Evolutionary conservation across 2,329 filamentous ascomycete species (phyloP).

Genomic region (Phaeophleospora eucalypticola): DNA sequence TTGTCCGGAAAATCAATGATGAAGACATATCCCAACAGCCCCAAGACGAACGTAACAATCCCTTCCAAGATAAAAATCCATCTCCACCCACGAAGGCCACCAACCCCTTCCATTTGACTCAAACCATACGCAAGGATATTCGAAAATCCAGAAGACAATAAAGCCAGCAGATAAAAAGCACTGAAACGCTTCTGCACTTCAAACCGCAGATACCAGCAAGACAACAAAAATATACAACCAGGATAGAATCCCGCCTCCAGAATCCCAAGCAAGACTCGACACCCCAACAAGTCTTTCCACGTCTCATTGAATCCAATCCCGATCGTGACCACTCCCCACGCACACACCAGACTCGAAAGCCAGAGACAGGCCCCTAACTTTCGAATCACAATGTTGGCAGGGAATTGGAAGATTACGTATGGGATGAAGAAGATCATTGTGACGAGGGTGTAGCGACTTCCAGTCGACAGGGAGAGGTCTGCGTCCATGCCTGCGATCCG

Average conservation of each 20-base stretch:
- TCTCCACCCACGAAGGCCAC: slow-evolving; percentile 41
- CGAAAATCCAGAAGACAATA: slow-evolving; percentile 13
- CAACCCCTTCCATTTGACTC: slow-evolving; percentile 17
- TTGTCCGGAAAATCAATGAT: slow-evolving; percentile 25
- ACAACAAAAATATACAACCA: slow-evolving; percentile 14
- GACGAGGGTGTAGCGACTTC: slow-evolving; percentile 36
- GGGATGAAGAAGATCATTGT: slow-evolving; percentile 37
- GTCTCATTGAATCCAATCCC: slow-evolving; percentile 32
- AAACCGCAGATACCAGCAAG: slow-evolving; percentile 18
- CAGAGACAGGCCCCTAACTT: slow-evolving; percentile 36
- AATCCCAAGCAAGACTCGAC: slow-evolving; percentile 32
- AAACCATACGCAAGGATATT: slow-evolving; percentile 18
- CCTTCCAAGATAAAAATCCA: slow-evolving; percentile 43
- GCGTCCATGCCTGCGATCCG: slow-evolving; percentile 14
- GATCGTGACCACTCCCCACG: slow-evolving; percentile 36
- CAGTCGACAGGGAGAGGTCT: slow-evolving; percentile 33
- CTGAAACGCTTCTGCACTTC: slow-evolving; percentile 21
- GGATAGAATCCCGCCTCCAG: slow-evolving; percentile 35
- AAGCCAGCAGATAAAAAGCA: slow-evolving; percentile 15
- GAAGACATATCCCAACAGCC: slow-evolving; percentile 33
- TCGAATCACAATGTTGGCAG: slow-evolving; percentile 34
- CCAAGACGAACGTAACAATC: slow-evolving; percentile 36
- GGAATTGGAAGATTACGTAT: slow-evolving; percentile 21
- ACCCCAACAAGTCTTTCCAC: slow-evolving; percentile 28
- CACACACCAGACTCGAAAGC: slow-evolving; percentile 34